Percentiles rank a stretch among this genome's conserved stretches.
These are phyloP conservation scores for Cytospora chrysosperma DNA, from an alignment of 2,329 filamentous ascomycete genomes.

Conservation along the genomic window DNA sequence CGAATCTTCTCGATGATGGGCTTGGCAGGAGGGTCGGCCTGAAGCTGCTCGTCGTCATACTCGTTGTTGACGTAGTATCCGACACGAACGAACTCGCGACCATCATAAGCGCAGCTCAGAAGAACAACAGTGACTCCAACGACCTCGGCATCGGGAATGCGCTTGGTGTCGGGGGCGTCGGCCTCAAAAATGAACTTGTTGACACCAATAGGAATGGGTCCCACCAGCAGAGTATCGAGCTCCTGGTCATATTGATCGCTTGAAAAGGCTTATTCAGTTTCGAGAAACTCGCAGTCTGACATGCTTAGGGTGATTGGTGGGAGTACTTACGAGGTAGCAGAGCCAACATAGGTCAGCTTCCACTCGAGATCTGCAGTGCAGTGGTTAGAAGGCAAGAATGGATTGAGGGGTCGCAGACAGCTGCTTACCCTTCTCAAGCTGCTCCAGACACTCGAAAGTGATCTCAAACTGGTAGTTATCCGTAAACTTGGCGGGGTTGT, in stretches of 20 bases:
- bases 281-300: background rate
- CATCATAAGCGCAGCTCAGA: conserved; percentile 93
- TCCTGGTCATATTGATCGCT: conserved; percentile 98
- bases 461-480: conserved; percentile 97
- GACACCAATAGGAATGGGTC: conserved; percentile 93
- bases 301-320: conserved; percentile 16
- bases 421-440: conserved; percentile 80
- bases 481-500: conserved; percentile 94
- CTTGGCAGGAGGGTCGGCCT: conserved; percentile 85
- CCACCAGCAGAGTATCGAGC: conserved; percentile 93
- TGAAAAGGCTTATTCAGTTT: background rate
- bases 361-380: conserved; percentile 79
- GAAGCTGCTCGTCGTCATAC: conserved; percentile 89
- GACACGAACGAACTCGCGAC: conserved; percentile 93
- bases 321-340: conserved; percentile 81
- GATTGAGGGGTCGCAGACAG: background rate
- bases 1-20: conserved; percentile 88
- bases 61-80: conserved; percentile 99
- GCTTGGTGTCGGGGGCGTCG: conserved; percentile 82
- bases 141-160: conserved; percentile 93
- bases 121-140: conserved; percentile 96
- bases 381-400: conserved; percentile 2
- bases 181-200: conserved; percentile 99
- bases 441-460: conserved; percentile 96
- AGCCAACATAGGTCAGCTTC: conserved; percentile 99